These are phyloP conservation scores for Pseudogymnoascus destructans DNA, from an alignment of 2,329 filamentous ascomycete genomes.

Conservation along the genomic window DNA sequence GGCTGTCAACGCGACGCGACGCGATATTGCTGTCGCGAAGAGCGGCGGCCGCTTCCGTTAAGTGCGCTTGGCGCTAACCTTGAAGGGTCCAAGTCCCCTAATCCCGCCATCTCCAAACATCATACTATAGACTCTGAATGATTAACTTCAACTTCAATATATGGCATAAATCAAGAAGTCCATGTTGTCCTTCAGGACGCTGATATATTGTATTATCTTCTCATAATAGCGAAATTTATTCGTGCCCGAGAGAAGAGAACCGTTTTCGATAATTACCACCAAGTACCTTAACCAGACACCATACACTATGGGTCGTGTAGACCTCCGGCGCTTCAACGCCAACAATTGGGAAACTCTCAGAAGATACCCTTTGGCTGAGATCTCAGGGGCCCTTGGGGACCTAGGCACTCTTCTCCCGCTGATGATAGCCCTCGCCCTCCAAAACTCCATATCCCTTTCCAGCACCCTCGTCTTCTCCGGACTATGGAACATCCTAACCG, in stretches of 20 bases:
- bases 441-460: conserved; percentile 66
- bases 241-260: not conserved
- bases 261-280: not conserved
- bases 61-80: conserved; percentile 6
- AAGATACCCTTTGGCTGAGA: conserved; percentile 51
- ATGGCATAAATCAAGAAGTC: not conserved
- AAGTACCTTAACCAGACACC: not conserved
- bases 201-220: not conserved
- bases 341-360: conserved; percentile 45
- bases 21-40: conserved; percentile 2
- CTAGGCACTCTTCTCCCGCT: conserved; percentile 81
- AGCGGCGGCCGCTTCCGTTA: conserved; percentile 2
- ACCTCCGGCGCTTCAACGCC: conserved; percentile 19
- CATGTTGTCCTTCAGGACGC: not conserved
- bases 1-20: not conserved
- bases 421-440: conserved; percentile 71
- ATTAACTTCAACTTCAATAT: not conserved
- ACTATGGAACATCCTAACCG: conserved; percentile 73
- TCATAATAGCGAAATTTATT: not conserved
- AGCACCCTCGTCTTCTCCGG: conserved; percentile 83
- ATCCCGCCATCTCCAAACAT: not conserved
- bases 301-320: conserved; percentile 15
- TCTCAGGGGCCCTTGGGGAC: conserved; percentile 81
- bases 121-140: not conserved
- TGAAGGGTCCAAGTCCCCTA: conserved; percentile 1